Conservation (phyloP, 805 yeast species). For the Metschnikowia gruessii region DNA sequence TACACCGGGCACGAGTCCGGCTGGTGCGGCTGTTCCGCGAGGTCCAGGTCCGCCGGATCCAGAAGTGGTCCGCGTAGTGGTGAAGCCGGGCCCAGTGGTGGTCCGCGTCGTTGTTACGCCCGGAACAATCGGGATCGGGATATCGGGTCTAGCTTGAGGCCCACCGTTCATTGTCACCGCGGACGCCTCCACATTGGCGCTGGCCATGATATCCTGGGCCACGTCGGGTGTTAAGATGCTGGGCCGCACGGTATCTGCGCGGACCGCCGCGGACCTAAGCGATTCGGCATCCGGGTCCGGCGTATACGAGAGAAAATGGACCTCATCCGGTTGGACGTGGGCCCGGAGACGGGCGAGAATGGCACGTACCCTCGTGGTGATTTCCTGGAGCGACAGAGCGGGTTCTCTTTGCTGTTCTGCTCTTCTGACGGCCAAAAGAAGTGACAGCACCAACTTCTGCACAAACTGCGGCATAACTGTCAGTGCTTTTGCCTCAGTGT, state of each 20-base stretch:
- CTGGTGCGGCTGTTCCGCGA: no score
- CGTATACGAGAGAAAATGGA: constrained; percentile 27
- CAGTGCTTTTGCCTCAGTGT: constrained; percentile 22
- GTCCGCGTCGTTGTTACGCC: background rate
- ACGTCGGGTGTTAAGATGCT: constrained; percentile 38
- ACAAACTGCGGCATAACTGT: constrained; percentile 39
- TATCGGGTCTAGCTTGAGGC: background rate
- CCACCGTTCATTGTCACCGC: constrained; percentile 18
- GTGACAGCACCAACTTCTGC: constrained; percentile 33
- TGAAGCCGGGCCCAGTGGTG: background rate
- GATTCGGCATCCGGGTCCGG: constrained; percentile 24
- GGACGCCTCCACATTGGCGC: constrained; percentile 26
- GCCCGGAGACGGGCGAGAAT: constrained; percentile 28
- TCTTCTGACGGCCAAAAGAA: constrained; percentile 35
- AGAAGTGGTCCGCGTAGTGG: no score
- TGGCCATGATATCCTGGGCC: constrained; percentile 34
- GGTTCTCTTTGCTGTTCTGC: constrained; percentile 37
- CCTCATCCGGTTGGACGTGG: constrained; percentile 25
- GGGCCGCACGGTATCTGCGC: constrained; percentile 35
- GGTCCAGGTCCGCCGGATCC: no score
- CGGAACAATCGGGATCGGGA: constrained; percentile 3
- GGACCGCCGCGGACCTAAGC: constrained; percentile 26
- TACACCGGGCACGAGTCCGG: background rate
- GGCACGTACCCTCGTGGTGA: constrained; percentile 26
- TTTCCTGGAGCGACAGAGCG: constrained; percentile 22